Evolutionary conservation across 169 alveolate genomes (phyloP).

Genomic region (Eimeria tenella): DNA sequence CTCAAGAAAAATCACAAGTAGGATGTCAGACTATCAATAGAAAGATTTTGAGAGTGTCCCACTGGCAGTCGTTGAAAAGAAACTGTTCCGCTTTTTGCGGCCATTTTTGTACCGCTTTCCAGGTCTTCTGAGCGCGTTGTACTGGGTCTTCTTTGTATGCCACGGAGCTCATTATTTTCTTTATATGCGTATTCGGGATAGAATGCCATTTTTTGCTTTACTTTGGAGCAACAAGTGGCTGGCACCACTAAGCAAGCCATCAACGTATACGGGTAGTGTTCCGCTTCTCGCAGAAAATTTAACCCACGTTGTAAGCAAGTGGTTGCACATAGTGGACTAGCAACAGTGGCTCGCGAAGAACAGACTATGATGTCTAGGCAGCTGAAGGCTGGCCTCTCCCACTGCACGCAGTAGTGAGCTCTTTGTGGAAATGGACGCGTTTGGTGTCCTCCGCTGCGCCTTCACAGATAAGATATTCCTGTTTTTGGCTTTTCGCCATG

Average conservation of each 20-base stretch:
- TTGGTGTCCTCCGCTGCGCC: background rate
- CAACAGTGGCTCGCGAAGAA: no score
- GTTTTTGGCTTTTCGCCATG: constrained; percentile 67
- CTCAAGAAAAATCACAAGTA: background rate
- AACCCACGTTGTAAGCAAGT: constrained; percentile 66
- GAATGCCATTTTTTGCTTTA: constrained; percentile 68
- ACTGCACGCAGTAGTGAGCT: no score
- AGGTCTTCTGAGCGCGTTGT: constrained; percentile 63
- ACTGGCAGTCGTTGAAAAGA: background rate
- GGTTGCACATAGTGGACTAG: background rate
- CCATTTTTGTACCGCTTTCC: background rate
- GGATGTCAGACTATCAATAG: background rate
- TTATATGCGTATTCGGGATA: constrained; percentile 63
- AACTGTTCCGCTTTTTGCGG: background rate
- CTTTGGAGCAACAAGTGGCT: constrained; percentile 70
- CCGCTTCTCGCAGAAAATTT: constrained; percentile 72
- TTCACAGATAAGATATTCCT: constrained; percentile 58
- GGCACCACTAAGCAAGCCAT: constrained; percentile 52
- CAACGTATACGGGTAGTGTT: constrained; percentile 75
- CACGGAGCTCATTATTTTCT: constrained; percentile 74
- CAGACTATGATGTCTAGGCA: no score
- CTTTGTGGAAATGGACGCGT: no score
- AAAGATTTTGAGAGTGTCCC: no score
- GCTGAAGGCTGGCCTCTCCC: no score
- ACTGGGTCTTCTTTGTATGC: constrained; percentile 52